A percentile compares a stretch with the other conserved stretches of the same genome.
These are phyloP conservation scores for Geranomyces variabilis DNA, from an alignment of 192 early-diverging fungal genomes.

Conservation along the genomic window DNA sequence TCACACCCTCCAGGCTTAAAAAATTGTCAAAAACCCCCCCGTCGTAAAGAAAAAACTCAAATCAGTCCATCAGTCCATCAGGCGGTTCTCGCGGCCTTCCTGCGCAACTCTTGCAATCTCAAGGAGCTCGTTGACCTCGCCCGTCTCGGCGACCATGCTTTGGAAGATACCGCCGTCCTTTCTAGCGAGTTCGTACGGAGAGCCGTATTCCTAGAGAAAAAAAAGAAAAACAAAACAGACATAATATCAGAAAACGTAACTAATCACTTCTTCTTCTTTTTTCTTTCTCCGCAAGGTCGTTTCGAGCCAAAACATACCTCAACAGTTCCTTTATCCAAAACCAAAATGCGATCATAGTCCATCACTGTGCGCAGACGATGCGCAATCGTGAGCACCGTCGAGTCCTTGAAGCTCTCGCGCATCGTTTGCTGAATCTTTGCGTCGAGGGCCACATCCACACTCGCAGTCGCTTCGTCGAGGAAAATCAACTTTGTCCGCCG, in stretches of 20 bases:
- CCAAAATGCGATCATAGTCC: constrained; percentile 77
- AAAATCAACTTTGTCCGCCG: constrained; percentile 70
- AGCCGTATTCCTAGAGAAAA: constrained; percentile 48
- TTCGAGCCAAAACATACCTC: too few relatives aligned
- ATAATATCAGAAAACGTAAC: too few relatives aligned
- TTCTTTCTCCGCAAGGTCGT: constrained; percentile 37
- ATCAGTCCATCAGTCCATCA: not conserved
- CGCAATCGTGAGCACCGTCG: constrained; percentile 83
- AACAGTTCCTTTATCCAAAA: constrained; percentile 73
- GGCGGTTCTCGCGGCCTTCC: not conserved
- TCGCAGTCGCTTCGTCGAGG: constrained; percentile 87
- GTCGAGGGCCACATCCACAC: constrained; percentile 66
- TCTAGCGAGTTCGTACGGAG: constrained; percentile 62
- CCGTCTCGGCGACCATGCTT: constrained; percentile 79
- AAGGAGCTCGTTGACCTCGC: constrained; percentile 74
- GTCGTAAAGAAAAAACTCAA: too few relatives aligned
- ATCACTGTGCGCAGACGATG: constrained; percentile 81
- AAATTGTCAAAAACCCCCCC: too few relatives aligned
- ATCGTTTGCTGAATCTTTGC: constrained; percentile 79
- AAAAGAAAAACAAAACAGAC: too few relatives aligned
- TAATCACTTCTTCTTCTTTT: too few relatives aligned
- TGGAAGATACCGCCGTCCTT: constrained; percentile 61
- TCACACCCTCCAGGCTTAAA: too few relatives aligned
- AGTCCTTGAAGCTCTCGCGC: constrained; percentile 66
- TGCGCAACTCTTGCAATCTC: constrained; percentile 47